These are phyloP conservation scores for Tripterygium wilfordii DNA, from an alignment of 177 flowering plant species.

Conservation along the genomic window DNA sequence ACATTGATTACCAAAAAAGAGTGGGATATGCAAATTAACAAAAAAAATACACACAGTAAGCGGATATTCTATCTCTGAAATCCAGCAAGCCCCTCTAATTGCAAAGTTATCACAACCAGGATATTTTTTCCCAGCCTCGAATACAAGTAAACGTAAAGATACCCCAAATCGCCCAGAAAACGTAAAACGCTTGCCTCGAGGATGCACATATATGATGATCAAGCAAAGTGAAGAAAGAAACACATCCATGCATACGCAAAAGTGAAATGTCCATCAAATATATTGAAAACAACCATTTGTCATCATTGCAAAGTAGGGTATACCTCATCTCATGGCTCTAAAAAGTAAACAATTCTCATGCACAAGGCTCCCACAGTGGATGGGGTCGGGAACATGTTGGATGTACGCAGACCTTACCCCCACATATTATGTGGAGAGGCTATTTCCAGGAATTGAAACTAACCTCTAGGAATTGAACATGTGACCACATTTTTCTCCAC, in stretches of 20 bases:
- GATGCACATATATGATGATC: too few relatives aligned
- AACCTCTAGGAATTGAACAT: conserved; percentile 51
- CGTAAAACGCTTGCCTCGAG: too few relatives aligned
- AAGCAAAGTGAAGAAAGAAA: too few relatives aligned
- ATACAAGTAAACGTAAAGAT: conserved; percentile 82
- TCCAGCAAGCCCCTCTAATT: conserved; percentile 77
- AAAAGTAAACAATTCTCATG: too few relatives aligned
- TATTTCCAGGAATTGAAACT: conserved; percentile 98
- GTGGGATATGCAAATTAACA: too few relatives aligned
- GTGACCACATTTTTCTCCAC: conserved; percentile 44
- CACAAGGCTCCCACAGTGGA: too few relatives aligned
- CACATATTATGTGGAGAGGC: too few relatives aligned
- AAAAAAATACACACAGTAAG: conserved; percentile 97
- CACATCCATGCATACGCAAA: too few relatives aligned
- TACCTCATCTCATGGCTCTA: conserved; percentile 98
- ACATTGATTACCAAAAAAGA: too few relatives aligned
- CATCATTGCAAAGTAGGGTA: conserved; percentile 77
- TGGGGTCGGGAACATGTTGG: too few relatives aligned
- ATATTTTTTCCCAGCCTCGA: conserved; percentile 77
- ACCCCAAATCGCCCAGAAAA: conserved; percentile 94
- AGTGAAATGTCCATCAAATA: too few relatives aligned
- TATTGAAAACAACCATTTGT: conserved; percentile 69
- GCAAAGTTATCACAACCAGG: conserved; percentile 98
- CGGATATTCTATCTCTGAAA: conserved; percentile 84
- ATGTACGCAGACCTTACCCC: too few relatives aligned